Base-by-base conservation (phyloP, 441 rosid species). In the Viola pubescens region DNA sequence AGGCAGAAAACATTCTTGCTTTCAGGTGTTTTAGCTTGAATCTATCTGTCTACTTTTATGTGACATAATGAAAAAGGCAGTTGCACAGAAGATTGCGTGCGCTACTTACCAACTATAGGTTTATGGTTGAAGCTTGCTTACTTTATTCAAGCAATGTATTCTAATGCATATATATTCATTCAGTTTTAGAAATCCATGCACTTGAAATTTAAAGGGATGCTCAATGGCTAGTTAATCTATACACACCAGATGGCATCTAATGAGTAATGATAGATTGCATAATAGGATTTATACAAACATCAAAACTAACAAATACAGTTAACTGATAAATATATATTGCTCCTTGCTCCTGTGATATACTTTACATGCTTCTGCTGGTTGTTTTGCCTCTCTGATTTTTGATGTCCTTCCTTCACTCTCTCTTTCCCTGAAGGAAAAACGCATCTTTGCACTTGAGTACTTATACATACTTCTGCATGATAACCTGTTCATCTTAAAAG, bases 361-460 rank as follows among this genome's bases (percentile, higher is more conserved):
- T 10, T n/a, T 41, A 7, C 4, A 34, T 13, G 10, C 7, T 19
- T 39, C 16, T 6, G 10, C 9, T 48, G 4, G 37, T 4, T 12
- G 4, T 5, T 3, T 54, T 46, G 13, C 45, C 38, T 61, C 5
- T 45, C 8, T 40, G n/a, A 1, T 50, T 41, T 37, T 42, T 62
- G 9, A 4, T 56, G 38, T 5, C 52, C 12, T 50, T 40, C 26
- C 7, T 59, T 47, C 39, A 37, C 59, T 69, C 26, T 62, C 59
- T 69, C 26, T 62, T 51, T 13, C 53, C 37, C 44, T 48, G 5
- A n/a, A 6, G 16, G 7, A 48, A 60, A 60, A 4, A 48, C 34
- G 1, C 34, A 26, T 26, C 34, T 26, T 38, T 11, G 4, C 41
- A 39, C 4, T 13, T 3, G 49, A 6, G 9, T 9, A 9, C 9